A percentile compares a stretch with the other conserved stretches of the same genome.
phyloP scores from a whole-genome alignment of 2,329 filamentous ascomycete genomes.

The Cercospora citrullina region DNA sequence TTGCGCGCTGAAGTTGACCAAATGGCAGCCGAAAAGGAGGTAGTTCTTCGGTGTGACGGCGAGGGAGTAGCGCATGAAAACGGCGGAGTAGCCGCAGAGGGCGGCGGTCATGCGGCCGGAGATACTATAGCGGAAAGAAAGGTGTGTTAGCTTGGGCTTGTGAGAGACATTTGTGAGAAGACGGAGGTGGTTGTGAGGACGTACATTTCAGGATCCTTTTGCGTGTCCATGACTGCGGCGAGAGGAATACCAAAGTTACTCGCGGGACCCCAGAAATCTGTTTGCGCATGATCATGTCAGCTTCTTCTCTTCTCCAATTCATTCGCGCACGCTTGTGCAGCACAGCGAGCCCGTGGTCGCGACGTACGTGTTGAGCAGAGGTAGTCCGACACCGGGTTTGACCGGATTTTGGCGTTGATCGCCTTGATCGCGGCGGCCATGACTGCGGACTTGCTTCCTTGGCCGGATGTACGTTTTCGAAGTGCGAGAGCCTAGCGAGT shows the following conservation, averaged over 20 bases:
- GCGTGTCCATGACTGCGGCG: slow-evolving; percentile 55
- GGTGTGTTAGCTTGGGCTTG: slow-evolving; percentile 1
- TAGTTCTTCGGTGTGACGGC: slow-evolving; percentile 65
- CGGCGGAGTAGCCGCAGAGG: slow-evolving; percentile 60
- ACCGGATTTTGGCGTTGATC: slow-evolving; percentile 55
- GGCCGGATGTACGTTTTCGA: background rate
- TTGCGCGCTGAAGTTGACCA: slow-evolving; percentile 64
- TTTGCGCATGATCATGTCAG: background rate
- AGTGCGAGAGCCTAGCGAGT: background rate
- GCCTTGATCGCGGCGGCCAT: slow-evolving; percentile 58
- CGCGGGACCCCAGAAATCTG: slow-evolving; percentile 53
- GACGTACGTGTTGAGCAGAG: slow-evolving; percentile 55
- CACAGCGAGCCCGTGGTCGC: background rate
- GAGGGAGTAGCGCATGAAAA: slow-evolving; percentile 67
- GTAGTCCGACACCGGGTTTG: slow-evolving; percentile 52
- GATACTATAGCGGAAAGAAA: slow-evolving; percentile 49
- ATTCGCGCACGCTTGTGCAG: background rate
- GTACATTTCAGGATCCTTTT: slow-evolving; percentile 56
- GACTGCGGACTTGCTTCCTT: background rate
- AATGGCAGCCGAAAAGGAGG: slow-evolving; percentile 67
- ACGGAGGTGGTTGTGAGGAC: slow-evolving; percentile 10
- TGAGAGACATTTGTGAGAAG: background rate
- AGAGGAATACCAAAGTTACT: slow-evolving; percentile 56
- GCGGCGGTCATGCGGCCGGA: slow-evolving; percentile 65
- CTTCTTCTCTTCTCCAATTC: background rate